Evolutionary conservation across 1,284 basidiomycete genomes (phyloP).

Genomic region (Malassezia arunalokei): DNA sequence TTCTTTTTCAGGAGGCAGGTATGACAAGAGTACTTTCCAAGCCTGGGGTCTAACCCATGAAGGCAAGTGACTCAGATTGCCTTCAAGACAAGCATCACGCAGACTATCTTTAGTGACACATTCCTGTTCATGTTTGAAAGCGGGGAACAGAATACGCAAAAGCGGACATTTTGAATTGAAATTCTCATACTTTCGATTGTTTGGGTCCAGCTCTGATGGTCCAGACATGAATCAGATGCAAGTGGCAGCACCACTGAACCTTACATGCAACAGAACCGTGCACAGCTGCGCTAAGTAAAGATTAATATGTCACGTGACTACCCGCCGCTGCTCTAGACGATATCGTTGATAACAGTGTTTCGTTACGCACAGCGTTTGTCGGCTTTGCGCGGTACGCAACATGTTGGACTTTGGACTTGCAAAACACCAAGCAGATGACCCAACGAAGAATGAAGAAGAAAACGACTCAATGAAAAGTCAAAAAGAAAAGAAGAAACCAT

Average conservation of each 20-base stretch:
- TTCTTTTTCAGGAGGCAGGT: slow-evolving; percentile 34
- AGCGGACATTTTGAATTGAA: not conserved
- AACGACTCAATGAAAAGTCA: slow-evolving; percentile 20
- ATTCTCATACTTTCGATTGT: not conserved
- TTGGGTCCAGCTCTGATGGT: too few relatives aligned
- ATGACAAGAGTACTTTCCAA: slow-evolving; percentile 40
- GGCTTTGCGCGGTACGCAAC: not conserved
- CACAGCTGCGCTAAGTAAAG: too few relatives aligned
- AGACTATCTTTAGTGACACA: not conserved
- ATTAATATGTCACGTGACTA: too few relatives aligned
- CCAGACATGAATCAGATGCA: too few relatives aligned
- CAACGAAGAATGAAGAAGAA: slow-evolving; percentile 5
- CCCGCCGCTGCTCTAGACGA: too few relatives aligned
- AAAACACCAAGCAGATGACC: not conserved
- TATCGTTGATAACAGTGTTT: too few relatives aligned
- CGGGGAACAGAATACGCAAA: slow-evolving; percentile 1
- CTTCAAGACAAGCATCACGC: slow-evolving; percentile 14
- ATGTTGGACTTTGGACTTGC: slow-evolving; percentile 6
- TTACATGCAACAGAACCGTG: too few relatives aligned
- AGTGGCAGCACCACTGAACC: too few relatives aligned
- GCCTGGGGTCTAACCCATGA: slow-evolving; percentile 38
- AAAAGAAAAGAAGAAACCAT: slow-evolving; percentile 25
- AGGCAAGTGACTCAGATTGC: slow-evolving; percentile 23
- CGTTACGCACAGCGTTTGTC: too few relatives aligned
- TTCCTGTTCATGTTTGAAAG: not conserved